A percentile compares a stretch with the other conserved stretches of the same genome.
Conservation (phyloP, 768 basidiomycete genomes). For the Boletus sp. region DNA sequence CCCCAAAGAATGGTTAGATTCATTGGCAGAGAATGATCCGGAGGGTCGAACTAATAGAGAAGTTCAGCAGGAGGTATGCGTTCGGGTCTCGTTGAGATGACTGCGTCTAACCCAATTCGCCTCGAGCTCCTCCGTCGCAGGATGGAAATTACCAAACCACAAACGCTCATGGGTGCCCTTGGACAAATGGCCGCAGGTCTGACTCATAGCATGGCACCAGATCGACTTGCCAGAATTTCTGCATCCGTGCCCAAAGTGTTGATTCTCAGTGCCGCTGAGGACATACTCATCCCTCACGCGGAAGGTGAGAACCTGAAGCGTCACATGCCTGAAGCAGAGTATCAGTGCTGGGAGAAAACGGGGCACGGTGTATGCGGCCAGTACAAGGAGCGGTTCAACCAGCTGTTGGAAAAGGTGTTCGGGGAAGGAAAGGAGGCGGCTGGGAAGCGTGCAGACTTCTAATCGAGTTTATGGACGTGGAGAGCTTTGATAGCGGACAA, state of each 20-base stretch:
- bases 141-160: slow-evolving; percentile 51
- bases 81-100: background rate
- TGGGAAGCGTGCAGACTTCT: background rate
- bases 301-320: slow-evolving; percentile 52
- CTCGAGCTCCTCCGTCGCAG: slow-evolving; percentile 47
- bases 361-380: slow-evolving; percentile 66
- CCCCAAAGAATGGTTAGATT: slow-evolving; percentile 57
- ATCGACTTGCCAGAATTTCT: slow-evolving; percentile 48
- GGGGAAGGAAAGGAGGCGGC: slow-evolving; percentile 40
- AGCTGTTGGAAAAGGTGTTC: slow-evolving; percentile 52
- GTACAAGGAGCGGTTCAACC: slow-evolving; percentile 46
- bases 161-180: slow-evolving; percentile 55
- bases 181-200: slow-evolving; percentile 71
- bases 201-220: slow-evolving; percentile 55
- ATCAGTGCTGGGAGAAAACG: slow-evolving; percentile 54
- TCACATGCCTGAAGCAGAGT: slow-evolving; percentile 56
- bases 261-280: slow-evolving; percentile 66
- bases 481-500: background rate
- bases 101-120: background rate
- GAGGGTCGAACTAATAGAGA: slow-evolving; percentile 62
- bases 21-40: slow-evolving; percentile 48
- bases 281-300: slow-evolving; percentile 50
- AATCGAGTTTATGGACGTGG: background rate
- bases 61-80: slow-evolving; percentile 51
- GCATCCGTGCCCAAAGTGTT: slow-evolving; percentile 59